Evolutionary conservation across 495 filamentous ascomycete genomes (phyloP).

Genomic region (Penicillium angulare): DNA sequence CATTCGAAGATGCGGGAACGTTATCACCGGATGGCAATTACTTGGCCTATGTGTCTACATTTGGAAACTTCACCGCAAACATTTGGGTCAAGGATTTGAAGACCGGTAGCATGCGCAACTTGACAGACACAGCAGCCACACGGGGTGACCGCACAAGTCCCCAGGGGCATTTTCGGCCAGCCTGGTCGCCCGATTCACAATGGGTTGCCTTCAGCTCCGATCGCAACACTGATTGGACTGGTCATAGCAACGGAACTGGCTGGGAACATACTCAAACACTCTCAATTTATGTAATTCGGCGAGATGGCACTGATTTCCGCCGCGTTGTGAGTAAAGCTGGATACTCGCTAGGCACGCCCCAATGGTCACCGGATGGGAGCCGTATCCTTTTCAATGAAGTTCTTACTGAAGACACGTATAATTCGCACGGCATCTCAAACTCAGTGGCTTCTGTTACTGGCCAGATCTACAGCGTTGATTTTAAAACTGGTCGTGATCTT

Average conservation of each 20-base stretch:
- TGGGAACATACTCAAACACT: background rate
- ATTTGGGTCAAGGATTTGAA: background rate
- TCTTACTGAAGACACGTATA: background rate
- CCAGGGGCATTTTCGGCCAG: background rate
- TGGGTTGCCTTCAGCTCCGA: constrained; percentile 9
- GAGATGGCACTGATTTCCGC: background rate
- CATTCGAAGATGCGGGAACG: constrained; percentile 24
- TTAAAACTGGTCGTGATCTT: background rate
- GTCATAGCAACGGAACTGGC: background rate
- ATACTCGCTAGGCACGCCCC: background rate
- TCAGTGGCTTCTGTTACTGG: no score
- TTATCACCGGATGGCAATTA: background rate
- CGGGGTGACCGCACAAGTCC: background rate
- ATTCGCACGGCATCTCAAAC: no score
- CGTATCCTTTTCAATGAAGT: background rate
- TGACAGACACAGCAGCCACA: background rate
- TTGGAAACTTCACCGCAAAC: background rate
- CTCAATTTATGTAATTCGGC: background rate
- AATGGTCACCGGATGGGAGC: background rate
- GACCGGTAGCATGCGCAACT: background rate
- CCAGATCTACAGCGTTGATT: no score
- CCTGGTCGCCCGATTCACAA: constrained; percentile 6
- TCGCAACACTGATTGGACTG: constrained; percentile 2
- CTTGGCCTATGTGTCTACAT: background rate
- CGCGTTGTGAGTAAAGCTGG: background rate